A percentile compares a stretch with the other conserved stretches of the same genome.
Evolutionary conservation across 208 protist species (phyloP).

Genomic region (Zelonia costaricensis): DNA sequence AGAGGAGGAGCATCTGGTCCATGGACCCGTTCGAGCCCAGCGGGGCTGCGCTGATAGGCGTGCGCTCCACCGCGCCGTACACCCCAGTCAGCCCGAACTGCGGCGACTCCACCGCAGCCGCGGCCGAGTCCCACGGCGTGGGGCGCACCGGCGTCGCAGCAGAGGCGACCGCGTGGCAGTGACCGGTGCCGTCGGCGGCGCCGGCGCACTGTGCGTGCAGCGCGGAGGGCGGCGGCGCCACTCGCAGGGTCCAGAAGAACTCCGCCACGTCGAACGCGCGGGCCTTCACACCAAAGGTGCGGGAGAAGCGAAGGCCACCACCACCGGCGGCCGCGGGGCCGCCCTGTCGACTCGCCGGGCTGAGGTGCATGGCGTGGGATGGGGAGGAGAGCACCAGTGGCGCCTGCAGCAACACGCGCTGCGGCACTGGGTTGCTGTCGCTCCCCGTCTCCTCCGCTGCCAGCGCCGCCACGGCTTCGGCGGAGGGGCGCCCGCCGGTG

Average conservation of each 20-base stretch:
- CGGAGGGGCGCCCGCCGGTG: background rate
- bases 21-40: too few species aligned
- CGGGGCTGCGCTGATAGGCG: background rate
- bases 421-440: background rate
- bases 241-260: conserved; percentile 41
- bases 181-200: conserved; percentile 8
- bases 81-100: too few species aligned
- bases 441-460: background rate
- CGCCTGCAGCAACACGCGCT: background rate
- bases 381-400: background rate
- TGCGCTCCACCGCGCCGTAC: conserved; percentile 2
- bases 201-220: conserved; percentile 15
- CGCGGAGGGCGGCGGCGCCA: conserved; percentile 25
- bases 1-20: too few species aligned
- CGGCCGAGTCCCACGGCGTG: too few species aligned
- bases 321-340: background rate
- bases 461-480: background rate
- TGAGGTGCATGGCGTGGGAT: background rate
- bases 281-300: too few species aligned
- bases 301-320: background rate
- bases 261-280: conserved; percentile 18
- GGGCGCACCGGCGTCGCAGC: background rate
- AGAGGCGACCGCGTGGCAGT: conserved; percentile 17
- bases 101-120: too few species aligned
- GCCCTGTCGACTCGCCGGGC: background rate